phyloP scores from a whole-genome alignment of 2,329 filamentous ascomycete genomes.

The Aspergillus novofumigatus region DNA sequence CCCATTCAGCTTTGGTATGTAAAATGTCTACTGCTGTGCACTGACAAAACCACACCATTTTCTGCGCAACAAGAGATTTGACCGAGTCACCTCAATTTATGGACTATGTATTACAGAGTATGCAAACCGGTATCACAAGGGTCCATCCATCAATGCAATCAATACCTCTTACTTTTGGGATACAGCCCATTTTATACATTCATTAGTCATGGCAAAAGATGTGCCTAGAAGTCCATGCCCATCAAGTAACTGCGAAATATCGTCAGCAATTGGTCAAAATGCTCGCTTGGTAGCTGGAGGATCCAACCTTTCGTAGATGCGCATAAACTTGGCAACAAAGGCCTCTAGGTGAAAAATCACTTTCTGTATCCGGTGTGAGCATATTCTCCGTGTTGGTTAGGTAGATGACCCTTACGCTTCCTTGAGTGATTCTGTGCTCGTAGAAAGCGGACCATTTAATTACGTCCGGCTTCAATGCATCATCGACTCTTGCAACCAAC shows the following conservation, averaged over 20 bases:
- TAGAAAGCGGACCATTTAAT: slow-evolving; percentile 97
- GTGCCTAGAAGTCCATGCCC: slow-evolving; percentile 67
- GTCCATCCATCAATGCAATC: background rate
- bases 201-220: slow-evolving; percentile 23
- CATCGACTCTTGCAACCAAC: slow-evolving; percentile 80
- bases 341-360: slow-evolving; percentile 98
- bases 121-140: background rate
- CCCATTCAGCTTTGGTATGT: background rate
- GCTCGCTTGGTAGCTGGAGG: background rate
- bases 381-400: background rate
- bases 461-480: slow-evolving; percentile 83
- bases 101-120: background rate
- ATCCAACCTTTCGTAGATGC: slow-evolving; percentile 80
- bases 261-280: slow-evolving; percentile 30
- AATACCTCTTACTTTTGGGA: slow-evolving; percentile 1
- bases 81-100: background rate
- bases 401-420: slow-evolving; percentile 49
- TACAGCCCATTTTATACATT: slow-evolving; percentile 19
- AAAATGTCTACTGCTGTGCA: background rate
- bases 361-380: slow-evolving; percentile 51
- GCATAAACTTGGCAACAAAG: slow-evolving; percentile 98
- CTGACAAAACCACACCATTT: background rate
- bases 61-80: background rate
- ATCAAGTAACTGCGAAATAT: slow-evolving; percentile 51
- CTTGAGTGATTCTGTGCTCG: slow-evolving; percentile 88